A percentile compares a stretch with the other conserved stretches of the same genome.
Evolutionary conservation across 129 eudicot species (phyloP).

Genomic region (Heracleum sosnowskyi): DNA sequence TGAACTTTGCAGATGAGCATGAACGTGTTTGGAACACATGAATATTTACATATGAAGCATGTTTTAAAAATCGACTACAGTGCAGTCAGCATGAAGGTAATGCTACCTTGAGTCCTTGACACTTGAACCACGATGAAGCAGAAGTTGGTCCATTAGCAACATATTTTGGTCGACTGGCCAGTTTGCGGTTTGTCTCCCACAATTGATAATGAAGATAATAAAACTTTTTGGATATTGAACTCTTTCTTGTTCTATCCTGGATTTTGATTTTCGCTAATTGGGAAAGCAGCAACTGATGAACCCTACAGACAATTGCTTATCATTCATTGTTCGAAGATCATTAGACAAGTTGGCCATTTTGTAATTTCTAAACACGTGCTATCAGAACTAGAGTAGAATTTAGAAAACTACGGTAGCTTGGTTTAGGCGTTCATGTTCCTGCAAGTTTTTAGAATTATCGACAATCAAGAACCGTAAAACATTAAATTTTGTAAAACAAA

Average conservation of each 20-base stretch:
- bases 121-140: neutral
- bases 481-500: too few species aligned
- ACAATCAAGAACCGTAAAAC: too few species aligned
- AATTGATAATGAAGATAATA: neutral
- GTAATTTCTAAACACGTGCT: neutral
- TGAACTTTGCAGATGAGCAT: neutral
- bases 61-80: neutral
- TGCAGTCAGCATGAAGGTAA: neutral
- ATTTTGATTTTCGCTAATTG: neutral
- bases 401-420: neutral
- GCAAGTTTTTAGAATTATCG: neutral
- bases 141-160: too few species aligned
- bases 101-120: neutral
- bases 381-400: neutral
- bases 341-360: neutral
- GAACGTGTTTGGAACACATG: neutral
- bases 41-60: neutral
- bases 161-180: neutral
- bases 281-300: too few species aligned
- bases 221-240: neutral
- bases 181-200: neutral
- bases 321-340: neutral
- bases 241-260: conserved; percentile 19
- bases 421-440: neutral
- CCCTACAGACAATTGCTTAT: conserved; percentile 38